Conservation (phyloP, 176 grass and related monocot genomes). For the Oryza brachyantha region DNA sequence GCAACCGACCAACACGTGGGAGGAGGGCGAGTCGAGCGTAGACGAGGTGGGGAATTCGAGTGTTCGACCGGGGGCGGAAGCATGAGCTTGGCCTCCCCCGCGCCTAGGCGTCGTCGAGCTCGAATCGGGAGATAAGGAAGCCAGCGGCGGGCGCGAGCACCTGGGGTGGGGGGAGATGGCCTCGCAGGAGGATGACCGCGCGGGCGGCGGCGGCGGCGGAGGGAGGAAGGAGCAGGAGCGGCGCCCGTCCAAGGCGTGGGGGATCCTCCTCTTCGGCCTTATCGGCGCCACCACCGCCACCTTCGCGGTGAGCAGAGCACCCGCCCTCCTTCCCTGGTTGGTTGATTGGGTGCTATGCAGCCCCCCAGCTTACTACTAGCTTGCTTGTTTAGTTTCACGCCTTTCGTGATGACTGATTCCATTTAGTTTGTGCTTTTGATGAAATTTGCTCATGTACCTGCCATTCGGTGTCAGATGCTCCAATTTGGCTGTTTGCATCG, state of each 20-base stretch:
- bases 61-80: background rate
- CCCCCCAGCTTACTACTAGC: background rate
- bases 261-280: slow-evolving; percentile 71
- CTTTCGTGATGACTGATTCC: background rate
- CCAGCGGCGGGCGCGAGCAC: background rate
- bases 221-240: slow-evolving; percentile 36
- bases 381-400: background rate
- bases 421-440: background rate
- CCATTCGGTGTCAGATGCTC: background rate
- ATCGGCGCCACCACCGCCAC: slow-evolving; percentile 77
- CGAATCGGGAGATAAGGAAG: slow-evolving; percentile 33
- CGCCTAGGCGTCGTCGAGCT: slow-evolving; percentile 20
- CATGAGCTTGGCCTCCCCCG: slow-evolving; percentile 36
- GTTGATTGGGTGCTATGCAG: background rate
- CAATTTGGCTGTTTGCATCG: background rate
- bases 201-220: slow-evolving; percentile 4
- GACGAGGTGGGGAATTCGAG: background rate
- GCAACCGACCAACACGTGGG: background rate
- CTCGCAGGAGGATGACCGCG: slow-evolving; percentile 31
- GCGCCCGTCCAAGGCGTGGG: slow-evolving; percentile 68
- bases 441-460: background rate
- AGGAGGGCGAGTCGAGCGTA: background rate
- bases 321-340: background rate
- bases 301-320: slow-evolving; percentile 44
- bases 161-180: slow-evolving; percentile 29